phyloP scores from a whole-genome alignment of 1,284 basidiomycete genomes.

The Sporisorium reilianum region DNA sequence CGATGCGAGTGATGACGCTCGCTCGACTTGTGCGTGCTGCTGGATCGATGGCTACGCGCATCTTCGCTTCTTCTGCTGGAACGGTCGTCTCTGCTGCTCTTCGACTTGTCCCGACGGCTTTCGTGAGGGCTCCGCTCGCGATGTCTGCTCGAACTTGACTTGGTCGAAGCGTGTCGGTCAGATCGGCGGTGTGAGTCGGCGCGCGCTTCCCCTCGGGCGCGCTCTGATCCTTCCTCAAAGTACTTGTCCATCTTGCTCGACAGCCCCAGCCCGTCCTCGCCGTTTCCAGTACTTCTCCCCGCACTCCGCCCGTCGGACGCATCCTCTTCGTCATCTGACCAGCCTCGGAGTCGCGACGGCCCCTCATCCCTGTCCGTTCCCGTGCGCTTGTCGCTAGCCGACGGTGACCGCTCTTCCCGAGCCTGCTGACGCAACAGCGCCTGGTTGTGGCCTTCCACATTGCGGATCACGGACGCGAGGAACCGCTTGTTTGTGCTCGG shows the following conservation, averaged over 20 bases:
- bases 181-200: background rate
- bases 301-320: no score
- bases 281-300: no score
- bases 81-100: background rate
- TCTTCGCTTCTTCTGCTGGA: background rate
- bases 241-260: conserved; percentile 64
- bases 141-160: conserved; percentile 3
- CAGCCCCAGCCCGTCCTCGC: background rate
- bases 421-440: conserved; percentile 36
- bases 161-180: background rate
- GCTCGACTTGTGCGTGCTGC: background rate
- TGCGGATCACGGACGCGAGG: conserved; percentile 47
- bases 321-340: conserved; percentile 23
- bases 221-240: conserved; percentile 38
- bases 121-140: background rate
- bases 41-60: background rate
- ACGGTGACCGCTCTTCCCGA: conserved; percentile 5
- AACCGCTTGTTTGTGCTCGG: conserved; percentile 58
- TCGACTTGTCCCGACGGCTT: background rate
- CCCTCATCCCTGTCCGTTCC: background rate
- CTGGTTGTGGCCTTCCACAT: conserved; percentile 60
- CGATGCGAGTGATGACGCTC: background rate
- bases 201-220: background rate
- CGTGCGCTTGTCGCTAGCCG: background rate
- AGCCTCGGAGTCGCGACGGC: conserved; percentile 10